Conservation (phyloP, 78 protist genomes). For the Paulinella micropora region DNA sequence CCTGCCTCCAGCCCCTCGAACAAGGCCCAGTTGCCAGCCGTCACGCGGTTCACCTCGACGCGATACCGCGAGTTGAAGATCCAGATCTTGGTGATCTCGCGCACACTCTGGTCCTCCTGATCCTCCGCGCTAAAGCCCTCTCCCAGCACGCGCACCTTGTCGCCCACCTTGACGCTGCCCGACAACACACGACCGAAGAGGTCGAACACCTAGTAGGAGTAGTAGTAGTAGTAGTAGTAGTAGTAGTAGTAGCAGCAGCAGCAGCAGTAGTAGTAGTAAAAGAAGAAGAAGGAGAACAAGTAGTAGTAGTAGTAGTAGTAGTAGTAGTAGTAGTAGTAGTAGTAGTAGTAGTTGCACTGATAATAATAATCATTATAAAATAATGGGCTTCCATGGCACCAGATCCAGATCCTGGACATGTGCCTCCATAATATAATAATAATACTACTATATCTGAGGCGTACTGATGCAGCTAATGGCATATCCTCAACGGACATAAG, state of each 20-base stretch:
- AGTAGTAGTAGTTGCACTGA: too few relatives aligned
- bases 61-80: constrained; percentile 48
- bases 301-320: background rate
- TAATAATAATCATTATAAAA: too few relatives aligned
- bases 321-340: too few relatives aligned
- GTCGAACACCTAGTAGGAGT: constrained; percentile 65
- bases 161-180: constrained; percentile 62
- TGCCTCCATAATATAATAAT: too few relatives aligned
- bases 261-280: background rate
- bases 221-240: constrained; percentile 34
- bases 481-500: too few relatives aligned
- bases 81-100: constrained; percentile 32
- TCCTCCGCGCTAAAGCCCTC: constrained; percentile 79
- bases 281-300: background rate
- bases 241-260: background rate
- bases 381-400: too few relatives aligned
- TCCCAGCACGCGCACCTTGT: constrained; percentile 62
- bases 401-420: too few relatives aligned
- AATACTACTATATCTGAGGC: too few relatives aligned
- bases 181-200: constrained; percentile 61
- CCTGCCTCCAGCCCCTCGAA: constrained; percentile 73
- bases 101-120: constrained; percentile 65
- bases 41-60: constrained; percentile 42
- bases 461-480: too few relatives aligned
- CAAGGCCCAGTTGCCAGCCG: constrained; percentile 82